These are phyloP conservation scores for Trichophyton rubrum DNA, from an alignment of 2,329 filamentous ascomycete species.

Conservation along the genomic window DNA sequence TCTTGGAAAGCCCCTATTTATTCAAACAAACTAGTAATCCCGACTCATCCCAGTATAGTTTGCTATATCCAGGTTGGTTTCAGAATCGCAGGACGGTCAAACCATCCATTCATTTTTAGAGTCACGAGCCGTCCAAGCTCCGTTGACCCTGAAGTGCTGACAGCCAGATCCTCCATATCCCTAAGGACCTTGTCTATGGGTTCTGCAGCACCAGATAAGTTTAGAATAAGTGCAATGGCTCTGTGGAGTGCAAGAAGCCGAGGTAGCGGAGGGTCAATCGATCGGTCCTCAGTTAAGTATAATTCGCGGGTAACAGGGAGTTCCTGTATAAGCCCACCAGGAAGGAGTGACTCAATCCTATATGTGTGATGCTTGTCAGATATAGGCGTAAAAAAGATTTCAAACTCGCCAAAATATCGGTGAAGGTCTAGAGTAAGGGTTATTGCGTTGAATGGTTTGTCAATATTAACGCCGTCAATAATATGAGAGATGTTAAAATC, in stretches of 20 bases:
- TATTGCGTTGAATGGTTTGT: slow-evolving; percentile 6
- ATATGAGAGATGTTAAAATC: slow-evolving; percentile 25
- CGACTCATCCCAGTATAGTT: no score
- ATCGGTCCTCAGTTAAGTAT: slow-evolving; percentile 16
- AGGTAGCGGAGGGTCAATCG: slow-evolving; percentile 16
- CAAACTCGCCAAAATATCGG: slow-evolving; percentile 13
- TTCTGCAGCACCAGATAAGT: neutral
- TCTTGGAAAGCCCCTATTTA: no score
- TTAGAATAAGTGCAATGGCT: slow-evolving; percentile 2
- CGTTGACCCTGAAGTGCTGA: neutral
- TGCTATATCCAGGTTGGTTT: no score
- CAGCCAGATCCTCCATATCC: neutral
- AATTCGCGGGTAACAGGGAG: slow-evolving; percentile 18
- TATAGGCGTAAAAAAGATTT: slow-evolving; percentile 18
- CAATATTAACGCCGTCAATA: slow-evolving; percentile 29
- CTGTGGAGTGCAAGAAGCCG: slow-evolving; percentile 1
- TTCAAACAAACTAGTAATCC: no score
- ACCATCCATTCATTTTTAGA: neutral
- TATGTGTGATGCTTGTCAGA: slow-evolving; percentile 16
- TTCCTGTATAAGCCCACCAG: neutral
- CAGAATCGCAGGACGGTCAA: neutral
- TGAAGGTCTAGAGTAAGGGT: slow-evolving; percentile 1
- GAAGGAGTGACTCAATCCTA: slow-evolving; percentile 15
- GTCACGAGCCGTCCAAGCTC: neutral
- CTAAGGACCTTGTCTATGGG: neutral